Percentiles rank a stretch among this genome's conserved stretches.
phyloP scores from a whole-genome alignment of 768 basidiomycete genomes.

The Trametes punicea region DNA sequence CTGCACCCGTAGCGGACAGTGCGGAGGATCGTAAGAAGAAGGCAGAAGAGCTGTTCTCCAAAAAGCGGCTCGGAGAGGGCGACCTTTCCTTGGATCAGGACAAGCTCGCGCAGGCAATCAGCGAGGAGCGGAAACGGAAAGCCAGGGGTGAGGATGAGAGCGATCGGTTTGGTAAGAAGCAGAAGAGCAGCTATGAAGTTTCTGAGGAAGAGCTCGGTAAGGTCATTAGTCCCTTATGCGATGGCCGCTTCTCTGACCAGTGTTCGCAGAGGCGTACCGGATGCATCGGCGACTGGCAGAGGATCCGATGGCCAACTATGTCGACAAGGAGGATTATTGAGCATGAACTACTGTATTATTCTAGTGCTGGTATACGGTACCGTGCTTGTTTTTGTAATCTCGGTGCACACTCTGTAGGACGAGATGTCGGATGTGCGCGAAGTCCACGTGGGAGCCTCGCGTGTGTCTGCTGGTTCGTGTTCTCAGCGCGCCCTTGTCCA shows the following conservation, averaged over 20 bases:
- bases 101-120: conserved; percentile 63
- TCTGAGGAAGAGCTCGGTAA: conserved; percentile 85
- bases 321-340: conserved; percentile 50
- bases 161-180: conserved; percentile 57
- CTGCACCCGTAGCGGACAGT: conserved; percentile 25
- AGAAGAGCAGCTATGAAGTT: conserved; percentile 71
- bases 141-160: conserved; percentile 52
- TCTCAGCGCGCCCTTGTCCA: not conserved
- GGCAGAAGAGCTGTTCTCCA: conserved; percentile 71
- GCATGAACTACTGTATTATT: conserved; percentile 10
- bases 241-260: conserved; percentile 12
- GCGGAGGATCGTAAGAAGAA: conserved; percentile 35
- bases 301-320: conserved; percentile 93
- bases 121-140: conserved; percentile 74
- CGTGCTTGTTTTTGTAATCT: conserved; percentile 14
- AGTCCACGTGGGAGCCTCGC: conserved; percentile 17
- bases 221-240: conserved; percentile 26
- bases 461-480: conserved; percentile 1
- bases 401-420: not conserved
- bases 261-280: conserved; percentile 80
- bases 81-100: conserved; percentile 73
- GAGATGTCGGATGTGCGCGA: not conserved
- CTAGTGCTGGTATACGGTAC: conserved; percentile 14
- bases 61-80: conserved; percentile 79
- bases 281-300: conserved; percentile 69